Conservation (phyloP, 352 stramenopile species). For the Pythium biforme region DNA sequence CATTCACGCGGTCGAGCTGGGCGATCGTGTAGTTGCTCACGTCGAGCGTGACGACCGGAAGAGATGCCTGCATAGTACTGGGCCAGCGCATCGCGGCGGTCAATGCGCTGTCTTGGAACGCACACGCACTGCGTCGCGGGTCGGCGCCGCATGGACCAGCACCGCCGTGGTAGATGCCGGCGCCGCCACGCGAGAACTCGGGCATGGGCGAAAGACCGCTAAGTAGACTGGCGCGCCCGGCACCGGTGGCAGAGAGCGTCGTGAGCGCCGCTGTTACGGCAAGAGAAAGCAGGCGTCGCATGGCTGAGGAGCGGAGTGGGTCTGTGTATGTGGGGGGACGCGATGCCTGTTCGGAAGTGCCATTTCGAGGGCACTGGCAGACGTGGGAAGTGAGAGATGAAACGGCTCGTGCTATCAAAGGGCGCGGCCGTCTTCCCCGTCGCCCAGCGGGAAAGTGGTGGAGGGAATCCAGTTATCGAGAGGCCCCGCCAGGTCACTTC, state of each 20-base stretch:
- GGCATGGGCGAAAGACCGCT: neutral
- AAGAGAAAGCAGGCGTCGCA: neutral
- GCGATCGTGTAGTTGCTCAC: neutral
- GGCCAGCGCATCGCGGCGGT: neutral
- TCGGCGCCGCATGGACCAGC: constrained; percentile 7
- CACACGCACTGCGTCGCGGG: neutral
- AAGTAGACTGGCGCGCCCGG: neutral
- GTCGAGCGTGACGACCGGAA: neutral
- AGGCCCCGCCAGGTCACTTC: no score
- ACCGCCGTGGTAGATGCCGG: constrained; percentile 12
- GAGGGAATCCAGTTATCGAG: no score
- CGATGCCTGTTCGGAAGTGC: no score
- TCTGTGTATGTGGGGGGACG: no score
- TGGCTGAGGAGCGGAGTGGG: neutral
- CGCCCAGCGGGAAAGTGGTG: no score
- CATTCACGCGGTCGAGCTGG: constrained; percentile 4
- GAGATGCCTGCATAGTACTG: neutral
- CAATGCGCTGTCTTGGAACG: constrained; percentile 5
- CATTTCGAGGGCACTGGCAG: no score
- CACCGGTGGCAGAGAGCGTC: neutral
- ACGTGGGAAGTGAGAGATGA: no score
- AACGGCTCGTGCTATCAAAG: no score
- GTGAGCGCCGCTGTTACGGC: neutral
- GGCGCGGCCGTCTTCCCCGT: no score
- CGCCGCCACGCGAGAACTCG: constrained; percentile 4